Evolutionary conservation across 2,329 filamentous ascomycete genomes (phyloP), one percentile per base, ranked within the genome.

Genomic region (Trichoderma sp.): DNA sequence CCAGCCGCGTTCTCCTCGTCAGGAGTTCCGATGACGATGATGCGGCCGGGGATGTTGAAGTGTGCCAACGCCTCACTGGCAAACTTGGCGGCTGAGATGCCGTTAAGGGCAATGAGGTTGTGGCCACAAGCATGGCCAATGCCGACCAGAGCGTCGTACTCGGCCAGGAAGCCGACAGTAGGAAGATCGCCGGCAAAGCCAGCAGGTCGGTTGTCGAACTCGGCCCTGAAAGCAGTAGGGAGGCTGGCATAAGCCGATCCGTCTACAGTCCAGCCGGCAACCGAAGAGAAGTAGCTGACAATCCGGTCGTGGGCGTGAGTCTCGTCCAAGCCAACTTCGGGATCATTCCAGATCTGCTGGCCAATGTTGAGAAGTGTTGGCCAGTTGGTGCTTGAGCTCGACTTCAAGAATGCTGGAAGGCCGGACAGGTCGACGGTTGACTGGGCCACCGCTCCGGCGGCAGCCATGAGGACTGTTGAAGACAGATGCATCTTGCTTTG

Each of bases 1-100:
- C 73, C 74, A 6, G 74, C 74, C 6, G 63, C 74, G 39, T 75
- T 75, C 64, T 75, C 73, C 30, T 75, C 74, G 32, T 75, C 74
- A 2, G 73, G 74, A 8, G 65, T 71, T 34, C 74, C 74, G 7
- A 72, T 11, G 1, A 75, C 12, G 12, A 70, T 72, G 15, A 75
- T 53, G n/a, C 67, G 63, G 17, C 74, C 74, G 3, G 73, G 71
- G 17, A 75, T 67, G 30, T 67, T 47, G 50, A 67, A 75, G n/a
- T 73, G 57, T 28, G 66, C 61, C 30, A 75, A 61, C 1, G 74
- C 73, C 53, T 72, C 36, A 23, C 71, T 71, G 20, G 70, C 50
- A 17, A 74, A 61, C 6, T 59, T 73, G 6, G 74, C 74, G 7
- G 68, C 70, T 6, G 68, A 32, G 12, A 75, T 75, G 55, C 69